Conservation (phyloP, 2,329 filamentous ascomycete genomes). For the Cladophialophora immunda region DNA sequence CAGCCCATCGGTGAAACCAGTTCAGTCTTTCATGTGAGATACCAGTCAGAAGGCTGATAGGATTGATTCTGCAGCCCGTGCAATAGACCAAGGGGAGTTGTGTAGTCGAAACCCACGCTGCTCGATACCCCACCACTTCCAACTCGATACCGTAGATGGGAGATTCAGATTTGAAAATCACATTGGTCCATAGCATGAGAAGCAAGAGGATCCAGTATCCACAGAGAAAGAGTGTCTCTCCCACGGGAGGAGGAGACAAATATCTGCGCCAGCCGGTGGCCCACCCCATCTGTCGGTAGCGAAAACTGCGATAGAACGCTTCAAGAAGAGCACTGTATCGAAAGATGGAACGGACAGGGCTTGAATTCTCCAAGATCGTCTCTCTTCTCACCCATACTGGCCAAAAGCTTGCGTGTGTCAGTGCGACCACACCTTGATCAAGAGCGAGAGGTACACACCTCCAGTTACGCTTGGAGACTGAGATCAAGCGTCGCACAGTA, state of each 20-base stretch:
- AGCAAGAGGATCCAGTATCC: conserved; percentile 25
- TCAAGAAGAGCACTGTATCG: background rate
- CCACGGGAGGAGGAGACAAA: conserved; percentile 22
- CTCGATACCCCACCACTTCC: conserved; percentile 65
- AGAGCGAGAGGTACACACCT: background rate
- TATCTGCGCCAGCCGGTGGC: conserved; percentile 10
- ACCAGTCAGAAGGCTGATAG: conserved; percentile 58
- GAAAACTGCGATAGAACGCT: background rate
- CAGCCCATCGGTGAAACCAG: conserved; percentile 61
- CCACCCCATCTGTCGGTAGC: conserved; percentile 1
- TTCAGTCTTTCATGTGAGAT: conserved; percentile 60
- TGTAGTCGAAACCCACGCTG: conserved; percentile 60
- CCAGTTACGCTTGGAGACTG: background rate
- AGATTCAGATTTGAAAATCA: conserved; percentile 21
- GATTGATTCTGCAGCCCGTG: conserved; percentile 63
- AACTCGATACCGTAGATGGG: conserved; percentile 45
- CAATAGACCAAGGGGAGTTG: conserved; percentile 65
- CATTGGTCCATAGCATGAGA: conserved; percentile 29
- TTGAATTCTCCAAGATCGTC: conserved; percentile 1
- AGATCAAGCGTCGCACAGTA: background rate
- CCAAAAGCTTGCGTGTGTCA: background rate
- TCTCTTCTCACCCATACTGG: background rate
- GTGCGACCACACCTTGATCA: background rate
- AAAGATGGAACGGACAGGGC: background rate
- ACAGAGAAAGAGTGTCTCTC: conserved; percentile 20